A percentile compares a stretch with the other conserved stretches of the same genome.
phyloP scores from a whole-genome alignment of 495 filamentous ascomycete species.

The Xylaria scruposa region DNA sequence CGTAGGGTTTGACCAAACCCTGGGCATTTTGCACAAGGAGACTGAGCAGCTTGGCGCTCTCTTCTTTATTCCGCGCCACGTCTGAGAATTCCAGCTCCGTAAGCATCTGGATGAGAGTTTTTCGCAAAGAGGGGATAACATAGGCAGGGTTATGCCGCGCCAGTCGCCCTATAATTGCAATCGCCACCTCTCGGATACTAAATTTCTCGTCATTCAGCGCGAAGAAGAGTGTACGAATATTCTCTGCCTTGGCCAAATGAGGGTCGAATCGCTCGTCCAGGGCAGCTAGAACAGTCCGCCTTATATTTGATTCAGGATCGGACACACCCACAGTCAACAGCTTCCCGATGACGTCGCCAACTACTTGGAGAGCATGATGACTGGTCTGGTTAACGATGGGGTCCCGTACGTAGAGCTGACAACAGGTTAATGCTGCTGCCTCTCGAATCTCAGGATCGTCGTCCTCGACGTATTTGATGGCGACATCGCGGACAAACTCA shows the following conservation, averaged over 20 bases:
- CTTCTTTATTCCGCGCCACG: constrained; percentile 89
- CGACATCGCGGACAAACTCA: constrained; percentile 97
- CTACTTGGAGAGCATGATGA: constrained; percentile 92
- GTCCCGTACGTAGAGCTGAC: constrained; percentile 93
- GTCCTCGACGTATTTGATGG: constrained; percentile 96
- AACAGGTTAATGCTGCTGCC: constrained; percentile 94
- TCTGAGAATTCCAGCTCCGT: constrained; percentile 97
- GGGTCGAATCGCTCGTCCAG: constrained; percentile 93
- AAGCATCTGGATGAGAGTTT: constrained; percentile 92
- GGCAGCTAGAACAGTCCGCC: constrained; percentile 83
- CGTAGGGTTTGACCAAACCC: constrained; percentile 90
- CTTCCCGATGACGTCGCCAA: constrained; percentile 96
- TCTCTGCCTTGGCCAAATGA: constrained; percentile 92
- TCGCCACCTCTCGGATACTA: constrained; percentile 88
- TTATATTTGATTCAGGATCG: constrained; percentile 87
- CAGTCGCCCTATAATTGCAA: constrained; percentile 93
- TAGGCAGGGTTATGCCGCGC: constrained; percentile 94
- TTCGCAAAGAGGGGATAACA: constrained; percentile 92
- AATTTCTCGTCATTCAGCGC: constrained; percentile 97
- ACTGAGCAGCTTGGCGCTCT: constrained; percentile 91
- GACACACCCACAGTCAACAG: constrained; percentile 92
- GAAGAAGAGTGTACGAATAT: constrained; percentile 92
- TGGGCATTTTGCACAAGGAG: constrained; percentile 90
- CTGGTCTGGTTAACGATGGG: constrained; percentile 98
- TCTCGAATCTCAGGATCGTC: constrained; percentile 93